Evolutionary conservation across 1,139 yeast genomes (phyloP).

Genomic region (Eremothecium sinecaudum): DNA sequence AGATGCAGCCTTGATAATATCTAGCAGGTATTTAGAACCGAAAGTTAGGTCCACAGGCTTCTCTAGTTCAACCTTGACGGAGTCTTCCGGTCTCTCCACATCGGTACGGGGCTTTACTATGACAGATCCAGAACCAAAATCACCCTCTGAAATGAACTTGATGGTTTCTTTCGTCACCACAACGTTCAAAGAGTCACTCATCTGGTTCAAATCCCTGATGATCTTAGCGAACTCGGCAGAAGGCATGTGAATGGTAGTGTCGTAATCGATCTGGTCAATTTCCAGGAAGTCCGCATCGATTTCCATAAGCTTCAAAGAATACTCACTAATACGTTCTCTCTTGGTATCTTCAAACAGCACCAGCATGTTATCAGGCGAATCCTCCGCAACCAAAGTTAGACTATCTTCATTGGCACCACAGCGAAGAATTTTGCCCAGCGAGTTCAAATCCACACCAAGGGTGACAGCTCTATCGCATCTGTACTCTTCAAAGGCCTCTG

Average conservation of each 20-base stretch:
- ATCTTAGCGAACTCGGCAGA: constrained; percentile 80
- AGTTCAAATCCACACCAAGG: constrained; percentile 81
- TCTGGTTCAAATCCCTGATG: constrained; percentile 75
- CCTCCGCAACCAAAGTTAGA: constrained; percentile 84
- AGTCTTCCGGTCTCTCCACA: constrained; percentile 67
- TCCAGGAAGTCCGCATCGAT: constrained; percentile 91
- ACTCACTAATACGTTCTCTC: constrained; percentile 88
- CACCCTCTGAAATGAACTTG: constrained; percentile 86
- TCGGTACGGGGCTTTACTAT: constrained; percentile 78
- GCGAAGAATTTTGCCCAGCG: constrained; percentile 76
- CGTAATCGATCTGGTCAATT: constrained; percentile 90
- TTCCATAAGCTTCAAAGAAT: constrained; percentile 86
- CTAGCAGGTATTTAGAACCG: constrained; percentile 82
- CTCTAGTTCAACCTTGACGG: constrained; percentile 67
- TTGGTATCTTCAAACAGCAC: constrained; percentile 83
- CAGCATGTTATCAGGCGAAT: constrained; percentile 72
- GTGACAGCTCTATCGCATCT: constrained; percentile 94
- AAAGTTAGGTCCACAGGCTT: constrained; percentile 85
- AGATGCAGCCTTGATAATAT: constrained; percentile 84
- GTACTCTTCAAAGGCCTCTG: constrained; percentile 84
- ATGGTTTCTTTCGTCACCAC: constrained; percentile 88
- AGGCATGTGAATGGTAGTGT: constrained; percentile 81
- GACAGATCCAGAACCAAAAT: constrained; percentile 80
- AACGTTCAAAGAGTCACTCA: constrained; percentile 81
- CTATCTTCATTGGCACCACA: constrained; percentile 89